phyloP scores from a whole-genome alignment of 2,329 filamentous ascomycete species.

The Emergomyces africanus region DNA sequence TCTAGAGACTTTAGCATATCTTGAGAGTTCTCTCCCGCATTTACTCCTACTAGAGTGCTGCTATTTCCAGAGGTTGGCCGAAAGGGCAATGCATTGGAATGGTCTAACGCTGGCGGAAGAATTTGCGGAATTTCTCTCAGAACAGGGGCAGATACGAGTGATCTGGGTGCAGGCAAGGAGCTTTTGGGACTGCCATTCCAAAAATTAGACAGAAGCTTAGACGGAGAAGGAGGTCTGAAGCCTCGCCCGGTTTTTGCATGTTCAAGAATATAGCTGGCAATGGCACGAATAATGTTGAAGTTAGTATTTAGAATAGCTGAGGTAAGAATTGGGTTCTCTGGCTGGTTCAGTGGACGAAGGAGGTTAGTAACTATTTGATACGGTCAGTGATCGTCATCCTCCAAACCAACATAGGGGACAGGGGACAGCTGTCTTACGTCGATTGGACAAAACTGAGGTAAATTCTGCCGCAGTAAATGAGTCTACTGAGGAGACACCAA shows the following conservation, averaged over 20 bases:
- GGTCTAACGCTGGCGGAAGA: constrained; percentile 22
- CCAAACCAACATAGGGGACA: background rate
- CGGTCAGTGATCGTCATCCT: background rate
- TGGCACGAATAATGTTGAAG: constrained; percentile 58
- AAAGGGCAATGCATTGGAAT: constrained; percentile 31
- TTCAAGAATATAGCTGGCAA: constrained; percentile 50
- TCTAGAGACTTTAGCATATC: constrained; percentile 64
- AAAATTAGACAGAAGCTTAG: constrained; percentile 78
- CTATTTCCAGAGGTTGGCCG: constrained; percentile 28
- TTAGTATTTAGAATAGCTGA: constrained; percentile 64
- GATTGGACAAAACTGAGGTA: constrained; percentile 58
- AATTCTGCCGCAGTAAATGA: constrained; percentile 62
- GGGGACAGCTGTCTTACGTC: constrained; percentile 48
- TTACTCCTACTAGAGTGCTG: constrained; percentile 31
- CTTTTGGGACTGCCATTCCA: constrained; percentile 43
- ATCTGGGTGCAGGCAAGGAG: constrained; percentile 20
- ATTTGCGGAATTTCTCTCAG: constrained; percentile 35
- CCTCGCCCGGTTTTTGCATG: constrained; percentile 48
- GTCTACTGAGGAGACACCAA: constrained; percentile 60
- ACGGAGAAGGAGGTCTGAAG: constrained; percentile 70
- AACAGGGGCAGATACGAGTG: constrained; percentile 23
- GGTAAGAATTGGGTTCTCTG: constrained; percentile 36
- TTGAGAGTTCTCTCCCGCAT: constrained; percentile 38
- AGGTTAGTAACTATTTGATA: constrained; percentile 51
- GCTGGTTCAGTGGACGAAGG: constrained; percentile 55